A percentile compares a stretch with the other conserved stretches of the same genome.
phyloP scores from a whole-genome alignment of 352 stramenopile species.

The Phytophthora ramorum region DNA sequence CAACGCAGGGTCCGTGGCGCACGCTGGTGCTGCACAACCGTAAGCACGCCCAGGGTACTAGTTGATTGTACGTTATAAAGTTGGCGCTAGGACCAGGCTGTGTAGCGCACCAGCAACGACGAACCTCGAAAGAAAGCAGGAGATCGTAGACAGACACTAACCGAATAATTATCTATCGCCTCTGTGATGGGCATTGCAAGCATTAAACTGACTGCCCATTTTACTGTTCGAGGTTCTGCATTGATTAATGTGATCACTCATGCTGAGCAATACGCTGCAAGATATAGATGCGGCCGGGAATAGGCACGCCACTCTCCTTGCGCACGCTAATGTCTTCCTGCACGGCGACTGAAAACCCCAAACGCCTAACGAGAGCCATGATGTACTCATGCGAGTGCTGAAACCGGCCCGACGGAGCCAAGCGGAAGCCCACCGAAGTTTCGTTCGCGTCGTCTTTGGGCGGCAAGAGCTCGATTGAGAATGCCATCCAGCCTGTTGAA shows the following conservation, averaged over 20 bases:
- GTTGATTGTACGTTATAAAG: slow-evolving; percentile 29
- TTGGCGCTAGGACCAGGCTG: slow-evolving; percentile 7
- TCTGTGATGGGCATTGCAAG: slow-evolving; percentile 20
- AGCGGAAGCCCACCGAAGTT: slow-evolving; percentile 40
- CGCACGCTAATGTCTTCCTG: slow-evolving; percentile 62
- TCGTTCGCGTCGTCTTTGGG: slow-evolving; percentile 2
- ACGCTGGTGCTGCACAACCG: slow-evolving; percentile 11
- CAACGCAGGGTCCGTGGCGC: slow-evolving; percentile 14
- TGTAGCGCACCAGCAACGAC: slow-evolving; percentile 12
- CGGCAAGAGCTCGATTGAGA: slow-evolving; percentile 72
- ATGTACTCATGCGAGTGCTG: slow-evolving; percentile 82
- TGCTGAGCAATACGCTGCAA: slow-evolving; percentile 30
- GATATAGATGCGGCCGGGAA: slow-evolving; percentile 71
- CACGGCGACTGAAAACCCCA: slow-evolving; percentile 49
- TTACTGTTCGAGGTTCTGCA: not conserved
- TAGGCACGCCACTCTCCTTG: slow-evolving; percentile 79
- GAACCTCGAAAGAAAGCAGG: slow-evolving; percentile 9
- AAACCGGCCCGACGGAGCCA: slow-evolving; percentile 79
- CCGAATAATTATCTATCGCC: slow-evolving; percentile 27
- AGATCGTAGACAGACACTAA: slow-evolving; percentile 13
- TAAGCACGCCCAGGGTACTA: not conserved
- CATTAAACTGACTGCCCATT: slow-evolving; percentile 6
- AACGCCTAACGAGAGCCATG: slow-evolving; percentile 34
- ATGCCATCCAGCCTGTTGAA: slow-evolving; percentile 56
- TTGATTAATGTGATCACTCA: not conserved